These are phyloP conservation scores for Seiridium unicorne DNA, from an alignment of 2,329 filamentous ascomycete species.

Conservation along the genomic window DNA sequence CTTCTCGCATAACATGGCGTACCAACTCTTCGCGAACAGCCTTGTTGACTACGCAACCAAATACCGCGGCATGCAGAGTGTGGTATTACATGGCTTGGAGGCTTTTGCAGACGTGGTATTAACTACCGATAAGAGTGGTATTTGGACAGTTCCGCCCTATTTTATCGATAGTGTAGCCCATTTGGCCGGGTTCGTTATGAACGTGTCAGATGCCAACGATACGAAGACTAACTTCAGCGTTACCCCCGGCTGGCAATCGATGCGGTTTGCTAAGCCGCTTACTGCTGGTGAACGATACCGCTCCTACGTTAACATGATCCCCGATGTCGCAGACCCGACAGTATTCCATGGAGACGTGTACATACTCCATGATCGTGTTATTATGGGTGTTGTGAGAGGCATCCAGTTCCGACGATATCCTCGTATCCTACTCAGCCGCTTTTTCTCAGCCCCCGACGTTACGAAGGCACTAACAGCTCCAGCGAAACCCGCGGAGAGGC, in stretches of 20 bases:
- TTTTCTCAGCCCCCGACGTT: slow-evolving; percentile 35
- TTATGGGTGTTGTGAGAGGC: slow-evolving; percentile 29
- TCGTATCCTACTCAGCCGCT: slow-evolving; percentile 33
- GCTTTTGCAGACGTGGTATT: slow-evolving; percentile 32
- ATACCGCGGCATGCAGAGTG: slow-evolving; percentile 38
- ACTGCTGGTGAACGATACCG: slow-evolving; percentile 28
- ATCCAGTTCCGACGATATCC: slow-evolving; percentile 37
- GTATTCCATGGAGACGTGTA: slow-evolving; percentile 34
- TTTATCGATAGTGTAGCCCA: slow-evolving; percentile 37
- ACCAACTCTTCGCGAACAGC: slow-evolving; percentile 43
- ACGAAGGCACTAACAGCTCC: not conserved
- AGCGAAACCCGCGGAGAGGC: not conserved
- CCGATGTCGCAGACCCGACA: slow-evolving; percentile 21
- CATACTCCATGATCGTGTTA: slow-evolving; percentile 27
- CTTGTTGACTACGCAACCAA: slow-evolving; percentile 35
- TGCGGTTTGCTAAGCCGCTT: slow-evolving; percentile 28
- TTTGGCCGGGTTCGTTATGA: slow-evolving; percentile 39
- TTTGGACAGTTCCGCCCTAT: slow-evolving; percentile 37
- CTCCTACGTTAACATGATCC: slow-evolving; percentile 37
- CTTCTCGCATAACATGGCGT: slow-evolving; percentile 61
- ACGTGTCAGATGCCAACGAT: slow-evolving; percentile 34
- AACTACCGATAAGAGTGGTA: slow-evolving; percentile 22
- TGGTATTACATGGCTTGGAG: slow-evolving; percentile 32
- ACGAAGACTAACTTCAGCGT: slow-evolving; percentile 30
- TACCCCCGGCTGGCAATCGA: slow-evolving; percentile 34